Conservation (phyloP, 352 stramenopile species). For the Phytophthora pluvialis region DNA sequence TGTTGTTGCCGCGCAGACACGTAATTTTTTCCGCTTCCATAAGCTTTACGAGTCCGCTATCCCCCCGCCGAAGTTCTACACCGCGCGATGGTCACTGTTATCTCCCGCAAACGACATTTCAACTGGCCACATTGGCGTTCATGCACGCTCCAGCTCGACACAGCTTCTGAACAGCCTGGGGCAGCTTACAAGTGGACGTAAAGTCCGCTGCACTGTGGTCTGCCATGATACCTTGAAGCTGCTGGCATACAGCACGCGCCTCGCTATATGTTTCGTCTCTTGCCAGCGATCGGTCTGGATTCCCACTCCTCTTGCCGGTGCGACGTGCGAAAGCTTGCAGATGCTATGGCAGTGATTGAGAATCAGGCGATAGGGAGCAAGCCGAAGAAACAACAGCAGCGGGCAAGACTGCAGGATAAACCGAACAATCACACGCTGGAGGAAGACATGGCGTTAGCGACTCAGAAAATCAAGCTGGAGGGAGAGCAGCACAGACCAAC, state of each 20-base stretch:
- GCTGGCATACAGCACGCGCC: too few relatives aligned
- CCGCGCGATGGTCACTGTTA: constrained; percentile 13
- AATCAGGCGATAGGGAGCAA: background rate
- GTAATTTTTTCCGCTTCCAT: background rate
- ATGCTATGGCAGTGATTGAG: constrained; percentile 10
- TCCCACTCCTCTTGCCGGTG: too few relatives aligned
- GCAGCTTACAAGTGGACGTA: too few relatives aligned
- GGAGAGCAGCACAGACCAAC: too few relatives aligned
- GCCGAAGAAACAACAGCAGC: background rate
- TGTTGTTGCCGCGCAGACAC: constrained; percentile 18
- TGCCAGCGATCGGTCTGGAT: too few relatives aligned
- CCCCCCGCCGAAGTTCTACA: constrained; percentile 10
- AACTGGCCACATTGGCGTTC: constrained; percentile 1
- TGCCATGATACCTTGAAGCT: too few relatives aligned
- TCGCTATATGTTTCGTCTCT: too few relatives aligned
- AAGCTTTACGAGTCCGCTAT: constrained; percentile 11
- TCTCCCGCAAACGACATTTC: constrained; percentile 14
- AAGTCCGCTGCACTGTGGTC: too few relatives aligned
- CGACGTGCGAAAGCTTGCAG: constrained; percentile 2
- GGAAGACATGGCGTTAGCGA: too few relatives aligned
- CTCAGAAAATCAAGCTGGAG: too few relatives aligned
- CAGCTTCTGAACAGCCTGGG: too few relatives aligned
- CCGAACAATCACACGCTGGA: too few relatives aligned
- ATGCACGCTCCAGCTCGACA: background rate
- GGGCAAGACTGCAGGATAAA: background rate